Evolutionary conservation across 306 rosid species (phyloP).

Genomic region (Pyrus communis): DNA sequence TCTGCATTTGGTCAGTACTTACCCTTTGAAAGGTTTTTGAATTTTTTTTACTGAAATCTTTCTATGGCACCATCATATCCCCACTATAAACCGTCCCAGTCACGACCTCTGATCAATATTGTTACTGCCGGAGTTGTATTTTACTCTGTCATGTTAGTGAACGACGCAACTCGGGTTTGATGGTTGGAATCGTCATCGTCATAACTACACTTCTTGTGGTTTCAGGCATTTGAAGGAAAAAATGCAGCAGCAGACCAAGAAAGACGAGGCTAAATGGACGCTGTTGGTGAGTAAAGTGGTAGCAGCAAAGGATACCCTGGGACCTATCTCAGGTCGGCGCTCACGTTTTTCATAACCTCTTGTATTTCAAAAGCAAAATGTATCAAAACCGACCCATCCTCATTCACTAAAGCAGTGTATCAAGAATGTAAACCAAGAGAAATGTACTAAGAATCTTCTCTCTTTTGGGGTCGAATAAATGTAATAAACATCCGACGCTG

Average conservation of each 20-base stretch:
- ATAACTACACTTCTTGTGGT: background rate
- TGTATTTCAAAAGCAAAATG: background rate
- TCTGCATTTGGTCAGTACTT: background rate
- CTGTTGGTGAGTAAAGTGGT: constrained; percentile 39
- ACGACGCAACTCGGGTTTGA: background rate
- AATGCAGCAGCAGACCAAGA: constrained; percentile 34
- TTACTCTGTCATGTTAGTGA: background rate
- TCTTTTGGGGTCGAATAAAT: background rate
- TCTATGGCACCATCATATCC: too few species aligned
- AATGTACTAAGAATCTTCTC: background rate
- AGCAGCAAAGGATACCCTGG: constrained; percentile 15
- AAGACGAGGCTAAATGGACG: constrained; percentile 41
- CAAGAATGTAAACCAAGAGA: background rate
- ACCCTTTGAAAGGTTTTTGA: background rate
- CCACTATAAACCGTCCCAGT: too few species aligned
- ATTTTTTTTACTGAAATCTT: too few species aligned
- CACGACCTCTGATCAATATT: background rate
- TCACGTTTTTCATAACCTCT: constrained; percentile 7
- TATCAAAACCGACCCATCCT: background rate
- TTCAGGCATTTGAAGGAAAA: constrained; percentile 36
- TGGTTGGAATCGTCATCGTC: background rate
- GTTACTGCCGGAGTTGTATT: background rate
- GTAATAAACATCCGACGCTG: background rate
- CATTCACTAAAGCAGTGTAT: background rate
- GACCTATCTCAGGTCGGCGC: constrained; percentile 7